These are phyloP conservation scores for Sporisorium exsertum DNA, from an alignment of 1,284 basidiomycete species.

Conservation along the genomic window DNA sequence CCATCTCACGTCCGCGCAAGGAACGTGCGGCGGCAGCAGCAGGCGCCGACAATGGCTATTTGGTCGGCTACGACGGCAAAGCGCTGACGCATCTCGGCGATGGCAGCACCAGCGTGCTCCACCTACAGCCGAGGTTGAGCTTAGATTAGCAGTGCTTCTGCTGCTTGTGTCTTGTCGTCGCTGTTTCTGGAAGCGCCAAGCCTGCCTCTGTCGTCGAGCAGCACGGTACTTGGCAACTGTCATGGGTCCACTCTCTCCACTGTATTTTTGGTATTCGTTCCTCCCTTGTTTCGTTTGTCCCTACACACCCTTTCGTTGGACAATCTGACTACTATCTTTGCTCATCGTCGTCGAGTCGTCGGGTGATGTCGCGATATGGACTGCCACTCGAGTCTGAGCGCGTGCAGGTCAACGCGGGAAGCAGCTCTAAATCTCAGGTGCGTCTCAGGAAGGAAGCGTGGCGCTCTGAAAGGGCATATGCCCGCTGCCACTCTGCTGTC, in stretches of 20 bases:
- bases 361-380: neutral
- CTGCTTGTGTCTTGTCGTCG: neutral
- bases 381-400: neutral
- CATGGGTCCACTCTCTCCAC: conserved; percentile 21
- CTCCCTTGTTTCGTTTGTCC: conserved; percentile 1
- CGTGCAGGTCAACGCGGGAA: neutral
- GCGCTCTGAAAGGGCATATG: no score
- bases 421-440: no score
- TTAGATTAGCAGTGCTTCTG: conserved; percentile 22
- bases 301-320: conserved; percentile 14
- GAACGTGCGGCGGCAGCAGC: conserved; percentile 28
- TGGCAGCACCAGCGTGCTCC: conserved; percentile 50
- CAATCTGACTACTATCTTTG: conserved; percentile 2
- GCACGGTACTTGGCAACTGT: conserved; percentile 6
- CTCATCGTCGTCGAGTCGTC: neutral
- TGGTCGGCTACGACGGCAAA: conserved; percentile 52
- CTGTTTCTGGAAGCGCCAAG: neutral
- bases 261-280: conserved; percentile 22
- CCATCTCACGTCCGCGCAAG: conserved; percentile 45
- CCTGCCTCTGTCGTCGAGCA: neutral
- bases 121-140: conserved; percentile 52
- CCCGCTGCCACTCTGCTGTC: no score
- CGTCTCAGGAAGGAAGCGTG: no score
- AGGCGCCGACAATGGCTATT: conserved; percentile 29
- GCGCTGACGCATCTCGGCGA: conserved; percentile 41